These are phyloP conservation scores for Plasmopara viticola DNA, from an alignment of 352 stramenopile species.

Conservation along the genomic window DNA sequence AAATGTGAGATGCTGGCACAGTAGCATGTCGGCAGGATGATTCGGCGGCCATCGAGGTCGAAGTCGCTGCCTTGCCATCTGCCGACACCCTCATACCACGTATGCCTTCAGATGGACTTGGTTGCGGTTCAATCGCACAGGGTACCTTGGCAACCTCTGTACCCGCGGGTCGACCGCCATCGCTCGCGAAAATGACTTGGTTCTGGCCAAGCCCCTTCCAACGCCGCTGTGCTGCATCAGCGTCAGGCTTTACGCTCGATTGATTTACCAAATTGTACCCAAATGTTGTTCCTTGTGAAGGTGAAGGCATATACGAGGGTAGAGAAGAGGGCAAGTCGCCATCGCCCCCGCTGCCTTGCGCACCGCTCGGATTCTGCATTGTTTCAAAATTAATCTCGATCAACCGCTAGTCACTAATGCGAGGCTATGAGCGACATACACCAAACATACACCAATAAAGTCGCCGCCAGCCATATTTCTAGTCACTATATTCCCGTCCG, in stretches of 20 bases:
- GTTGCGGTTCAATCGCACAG: constrained; percentile 4
- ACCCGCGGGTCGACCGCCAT: constrained; percentile 3
- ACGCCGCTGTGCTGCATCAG: constrained; percentile 29
- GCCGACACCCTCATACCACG: constrained; percentile 31
- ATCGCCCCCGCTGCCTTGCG: constrained; percentile 22
- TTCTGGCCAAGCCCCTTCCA: constrained; percentile 47
- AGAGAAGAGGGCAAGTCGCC: constrained; percentile 66
- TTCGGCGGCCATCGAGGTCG: constrained; percentile 5
- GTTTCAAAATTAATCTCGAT: background rate
- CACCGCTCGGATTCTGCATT: constrained; percentile 24
- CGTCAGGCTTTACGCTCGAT: constrained; percentile 20
- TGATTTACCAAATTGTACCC: constrained; percentile 32
- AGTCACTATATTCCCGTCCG: background rate
- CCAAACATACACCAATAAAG: constrained; percentile 2
- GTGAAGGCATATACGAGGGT: constrained; percentile 61
- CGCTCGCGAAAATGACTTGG: constrained; percentile 47
- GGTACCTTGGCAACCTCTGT: constrained; percentile 6
- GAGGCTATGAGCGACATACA: background rate
- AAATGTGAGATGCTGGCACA: constrained; percentile 46
- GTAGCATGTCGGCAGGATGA: constrained; percentile 21
- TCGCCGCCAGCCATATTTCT: constrained; percentile 10
- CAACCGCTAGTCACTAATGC: background rate
- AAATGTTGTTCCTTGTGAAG: constrained; percentile 18
- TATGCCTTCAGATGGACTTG: constrained; percentile 52
- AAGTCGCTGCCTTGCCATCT: constrained; percentile 19